Percentiles rank a stretch among this genome's conserved stretches.
Evolutionary conservation across 768 basidiomycete genomes (phyloP).

Genomic region (Termitomyces bulborhizus): DNA sequence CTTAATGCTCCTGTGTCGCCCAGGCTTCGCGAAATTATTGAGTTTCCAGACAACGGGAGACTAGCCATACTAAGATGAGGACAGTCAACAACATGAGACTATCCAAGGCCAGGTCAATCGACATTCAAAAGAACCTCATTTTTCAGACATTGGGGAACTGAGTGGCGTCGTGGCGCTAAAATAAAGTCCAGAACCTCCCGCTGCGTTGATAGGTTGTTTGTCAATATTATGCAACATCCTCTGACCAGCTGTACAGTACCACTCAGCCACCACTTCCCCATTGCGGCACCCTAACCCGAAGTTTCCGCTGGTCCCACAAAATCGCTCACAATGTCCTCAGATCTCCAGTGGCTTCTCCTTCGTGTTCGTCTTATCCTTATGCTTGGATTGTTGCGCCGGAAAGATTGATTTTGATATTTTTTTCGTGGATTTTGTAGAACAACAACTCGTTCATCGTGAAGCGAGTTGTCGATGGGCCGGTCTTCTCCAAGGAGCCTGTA

Average conservation of each 20-base stretch:
- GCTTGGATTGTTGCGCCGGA: background rate
- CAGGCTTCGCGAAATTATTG: background rate
- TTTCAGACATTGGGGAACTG: too few species aligned
- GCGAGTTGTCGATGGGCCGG: conserved; percentile 60
- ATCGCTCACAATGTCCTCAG: conserved; percentile 66
- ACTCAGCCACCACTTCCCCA: conserved; percentile 28
- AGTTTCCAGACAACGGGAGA: too few species aligned
- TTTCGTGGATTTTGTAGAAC: conserved; percentile 42
- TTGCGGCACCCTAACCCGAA: conserved; percentile 16
- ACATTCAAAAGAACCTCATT: background rate
- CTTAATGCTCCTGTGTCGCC: background rate
- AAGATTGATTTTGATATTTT: background rate
- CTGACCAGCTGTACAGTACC: conserved; percentile 30
- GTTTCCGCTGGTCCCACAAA: conserved; percentile 12
- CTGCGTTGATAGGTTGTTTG: conserved; percentile 19
- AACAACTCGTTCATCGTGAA: conserved; percentile 86
- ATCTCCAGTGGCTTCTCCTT: conserved; percentile 92
- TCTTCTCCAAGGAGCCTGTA: conserved; percentile 84
- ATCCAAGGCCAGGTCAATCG: too few species aligned
- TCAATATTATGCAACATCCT: conserved; percentile 18
- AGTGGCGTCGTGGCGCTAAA: conserved; percentile 5
- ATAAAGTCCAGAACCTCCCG: background rate
- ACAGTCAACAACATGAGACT: too few species aligned
- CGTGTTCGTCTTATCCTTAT: conserved; percentile 50
- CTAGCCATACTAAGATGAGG: too few species aligned